Evolutionary conservation across 257 asterid genomes (phyloP), one percentile per base, ranked within the genome.

Genomic region (Eustoma russellianum): DNA sequence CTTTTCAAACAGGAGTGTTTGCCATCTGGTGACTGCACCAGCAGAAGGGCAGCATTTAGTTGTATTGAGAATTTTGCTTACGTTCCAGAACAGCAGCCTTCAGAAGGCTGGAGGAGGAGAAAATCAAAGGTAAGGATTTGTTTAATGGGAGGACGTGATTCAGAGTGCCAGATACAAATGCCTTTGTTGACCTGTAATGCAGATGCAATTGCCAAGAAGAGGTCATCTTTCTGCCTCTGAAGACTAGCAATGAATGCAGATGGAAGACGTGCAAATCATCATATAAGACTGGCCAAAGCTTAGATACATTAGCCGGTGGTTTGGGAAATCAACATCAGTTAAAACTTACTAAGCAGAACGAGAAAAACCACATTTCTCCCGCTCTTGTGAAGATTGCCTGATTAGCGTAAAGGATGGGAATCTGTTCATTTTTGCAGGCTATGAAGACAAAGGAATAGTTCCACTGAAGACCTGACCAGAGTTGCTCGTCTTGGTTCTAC

Each of bases 191-290:
- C 9, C 44, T 35, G 56, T 33, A 56, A 63, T 68, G 82, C 96
- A 90, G 96, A 76, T 90, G 88, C 77, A 82, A 17, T 77, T 83
- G 49, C 94, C 93, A 50, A 86, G 74, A 76, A 79, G 66, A 70
- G 68, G 46, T 15, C 59, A 57, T 58, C 60, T 55, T 57, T 55
- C 76, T n/a, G 30, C 68, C 30, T 16, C 55, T 33, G 35, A 53
- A 47, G 56, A 34, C 41, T 43, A 59, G 59, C 34, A 48, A 54
- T 33, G 55, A 50, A 15, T 28, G 8, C 16, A 41, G 60, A 61
- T 10, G 24, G 46, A 38, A 38, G 43, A 38, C 12, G 12, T 38
- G 43, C 43, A 8, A 8, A 8, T 38, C 12, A 38, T 2, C 43
- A 38, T 38, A 11, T 7, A 0, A 38, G 12, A 38, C 43, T 7